Base-by-base conservation (phyloP, 192 early-diverging fungal genomes). In the Backusella morwellensis region DNA sequence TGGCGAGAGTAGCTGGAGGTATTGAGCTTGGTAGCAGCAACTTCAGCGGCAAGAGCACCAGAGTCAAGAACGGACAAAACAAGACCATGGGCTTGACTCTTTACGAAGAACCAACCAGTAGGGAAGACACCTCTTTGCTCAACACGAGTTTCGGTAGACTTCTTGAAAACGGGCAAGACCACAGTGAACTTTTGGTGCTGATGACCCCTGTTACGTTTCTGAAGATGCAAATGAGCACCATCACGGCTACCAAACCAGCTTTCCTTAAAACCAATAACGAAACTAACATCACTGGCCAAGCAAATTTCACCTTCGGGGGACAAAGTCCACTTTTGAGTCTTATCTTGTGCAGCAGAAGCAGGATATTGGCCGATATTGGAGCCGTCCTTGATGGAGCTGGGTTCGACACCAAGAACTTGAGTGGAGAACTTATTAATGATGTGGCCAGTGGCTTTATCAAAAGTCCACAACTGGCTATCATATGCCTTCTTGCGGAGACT, bases 91-190 rank as follows among this genome's bases (percentile, higher is more conserved):
- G 56, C 40, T 41, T 79, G 73, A 63, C 73, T 78, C 70, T 84
- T 84, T 71, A 84, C 72, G 52, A 82, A 84, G 72, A 84, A 84
- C 81, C 81, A 84, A 19, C 81, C 83, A 42, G 41, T 73, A 38
- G 76, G 80, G 66, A 81, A 81, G 12, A 59, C 17, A 70, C 54
- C 67, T 72, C 21, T n/a, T 11, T 41, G 52, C 15, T 78, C 71
- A n/a, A 50, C 29, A 19, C 35, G 54, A 19, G 63, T 56, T 34
- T 40, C 35, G 4, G 41, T 44, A 29, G 41, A 35, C 34, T 78
- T 78, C n/a, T 78, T 78, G 50, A 78, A 78, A 32, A 79, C 35
- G n/a, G 78, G 78, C n/a, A 79, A 70, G 9, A 79, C 78, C 14
- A 79, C 78, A 35, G 50, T 68, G 73, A 79, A 79, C 1, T 68